Percentiles rank a stretch among this genome's conserved stretches.
phyloP scores from a whole-genome alignment of 2,329 filamentous ascomycete species.

The Botryotinia narcissicola region DNA sequence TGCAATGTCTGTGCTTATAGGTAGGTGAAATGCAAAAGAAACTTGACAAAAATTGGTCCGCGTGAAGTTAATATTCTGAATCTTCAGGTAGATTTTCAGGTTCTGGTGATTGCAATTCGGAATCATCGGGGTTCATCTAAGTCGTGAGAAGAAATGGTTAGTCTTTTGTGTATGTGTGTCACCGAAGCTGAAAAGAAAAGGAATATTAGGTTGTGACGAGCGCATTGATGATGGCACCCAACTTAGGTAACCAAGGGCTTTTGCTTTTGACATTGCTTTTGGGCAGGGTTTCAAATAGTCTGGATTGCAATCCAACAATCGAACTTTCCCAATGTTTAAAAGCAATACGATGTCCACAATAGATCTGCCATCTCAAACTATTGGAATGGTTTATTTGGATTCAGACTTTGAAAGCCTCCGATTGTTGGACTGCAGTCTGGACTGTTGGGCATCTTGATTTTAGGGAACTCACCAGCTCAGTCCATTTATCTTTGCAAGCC shows the following conservation, averaged over 20 bases:
- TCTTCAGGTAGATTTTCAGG: slow-evolving; percentile 4
- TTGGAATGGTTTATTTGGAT: not conserved
- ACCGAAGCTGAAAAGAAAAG: slow-evolving; percentile 1
- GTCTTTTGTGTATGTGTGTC: not conserved
- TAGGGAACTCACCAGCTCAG: slow-evolving; percentile 31
- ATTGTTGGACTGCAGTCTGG: not conserved
- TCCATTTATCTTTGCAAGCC: slow-evolving; percentile 69
- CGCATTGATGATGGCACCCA: slow-evolving; percentile 5
- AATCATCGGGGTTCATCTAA: slow-evolving; percentile 15
- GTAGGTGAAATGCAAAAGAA: not conserved
- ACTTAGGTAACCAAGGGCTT: not conserved
- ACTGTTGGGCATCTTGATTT: not conserved
- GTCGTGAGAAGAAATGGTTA: not conserved
- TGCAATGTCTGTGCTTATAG: not conserved
- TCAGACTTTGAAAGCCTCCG: not conserved
- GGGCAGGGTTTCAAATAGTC: not conserved
- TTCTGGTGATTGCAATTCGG: slow-evolving; percentile 6
- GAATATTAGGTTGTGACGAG: not conserved
- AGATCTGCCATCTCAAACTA: not conserved
- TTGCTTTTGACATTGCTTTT: not conserved
- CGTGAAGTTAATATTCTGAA: slow-evolving; percentile 1
- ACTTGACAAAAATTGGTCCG: not conserved
- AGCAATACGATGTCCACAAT: not conserved
- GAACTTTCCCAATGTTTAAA: not conserved
- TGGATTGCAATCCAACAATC: not conserved